Conservation (phyloP, 2,329 filamentous ascomycete genomes). For the Colletotrichum phormii region DNA sequence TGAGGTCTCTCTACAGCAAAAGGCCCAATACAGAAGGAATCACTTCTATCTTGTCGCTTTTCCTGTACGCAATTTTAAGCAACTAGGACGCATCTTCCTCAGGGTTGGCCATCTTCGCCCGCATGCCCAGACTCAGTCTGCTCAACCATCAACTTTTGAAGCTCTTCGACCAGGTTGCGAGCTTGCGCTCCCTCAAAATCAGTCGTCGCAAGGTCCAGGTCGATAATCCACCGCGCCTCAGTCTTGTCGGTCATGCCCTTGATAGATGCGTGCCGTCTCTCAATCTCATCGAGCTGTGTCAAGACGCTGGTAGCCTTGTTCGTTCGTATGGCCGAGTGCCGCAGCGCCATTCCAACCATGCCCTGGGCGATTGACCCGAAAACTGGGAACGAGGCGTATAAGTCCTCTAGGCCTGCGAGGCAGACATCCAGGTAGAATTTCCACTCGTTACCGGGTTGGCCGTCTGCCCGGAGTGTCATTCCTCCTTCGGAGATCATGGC, state of each 20-base stretch:
- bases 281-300: background rate
- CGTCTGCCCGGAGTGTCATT: background rate
- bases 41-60: no score
- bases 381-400: background rate
- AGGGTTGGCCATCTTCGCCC: background rate
- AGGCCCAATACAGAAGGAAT: no score
- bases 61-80: no score
- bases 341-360: conserved; percentile 15
- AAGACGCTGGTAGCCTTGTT: background rate
- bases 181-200: background rate
- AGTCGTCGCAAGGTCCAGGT: conserved; percentile 1
- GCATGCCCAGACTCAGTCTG: background rate
- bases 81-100: no score
- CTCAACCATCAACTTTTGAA: conserved; percentile 2
- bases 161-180: background rate
- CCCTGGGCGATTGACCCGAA: conserved; percentile 9
- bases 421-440: background rate
- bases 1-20: no score
- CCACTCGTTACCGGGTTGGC: background rate
- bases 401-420: background rate
- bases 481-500: conserved; percentile 5
- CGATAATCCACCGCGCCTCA: conserved; percentile 10
- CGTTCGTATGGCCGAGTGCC: background rate
- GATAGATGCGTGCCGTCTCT: background rate
- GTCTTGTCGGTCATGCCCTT: conserved; percentile 8